Percentiles rank a stretch among this genome's conserved stretches.
These are phyloP conservation scores for Mycena sanguinolenta DNA, from an alignment of 768 basidiomycete species.

Conservation along the genomic window DNA sequence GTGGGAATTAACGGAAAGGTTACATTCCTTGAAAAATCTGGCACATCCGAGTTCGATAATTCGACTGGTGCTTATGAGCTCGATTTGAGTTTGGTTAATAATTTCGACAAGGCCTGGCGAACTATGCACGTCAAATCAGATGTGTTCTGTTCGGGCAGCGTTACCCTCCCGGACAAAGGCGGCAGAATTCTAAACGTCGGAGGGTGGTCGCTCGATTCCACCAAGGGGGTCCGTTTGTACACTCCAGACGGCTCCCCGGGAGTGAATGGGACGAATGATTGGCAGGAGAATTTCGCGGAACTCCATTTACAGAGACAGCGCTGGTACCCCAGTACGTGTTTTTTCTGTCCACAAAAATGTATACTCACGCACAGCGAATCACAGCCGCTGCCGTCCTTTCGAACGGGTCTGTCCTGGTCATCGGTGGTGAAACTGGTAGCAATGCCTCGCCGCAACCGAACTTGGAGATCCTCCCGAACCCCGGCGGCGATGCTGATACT, in stretches of 20 bases:
- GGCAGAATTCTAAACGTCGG: conserved; percentile 76
- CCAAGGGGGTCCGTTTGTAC: conserved; percentile 80
- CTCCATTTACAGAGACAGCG: conserved; percentile 64
- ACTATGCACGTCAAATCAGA: conserved; percentile 81
- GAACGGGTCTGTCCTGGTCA: conserved; percentile 72
- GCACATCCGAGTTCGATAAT: conserved; percentile 70
- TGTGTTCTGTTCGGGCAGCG: conserved; percentile 82
- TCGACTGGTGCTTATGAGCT: conserved; percentile 86
- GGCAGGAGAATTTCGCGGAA: conserved; percentile 77
- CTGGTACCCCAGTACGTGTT: conserved; percentile 50
- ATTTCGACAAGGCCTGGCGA: conserved; percentile 74
- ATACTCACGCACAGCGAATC: conserved; percentile 51
- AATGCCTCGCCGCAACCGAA: conserved; percentile 77
- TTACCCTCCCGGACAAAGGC: conserved; percentile 82
- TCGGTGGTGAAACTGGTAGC: conserved; percentile 78
- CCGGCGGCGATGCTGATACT: conserved; percentile 70
- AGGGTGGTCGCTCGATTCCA: conserved; percentile 80
- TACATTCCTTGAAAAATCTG: conserved; percentile 81
- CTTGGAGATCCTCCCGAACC: conserved; percentile 79
- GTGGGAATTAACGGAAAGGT: conserved; percentile 88
- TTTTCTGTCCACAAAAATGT: not conserved
- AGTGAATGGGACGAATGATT: conserved; percentile 81
- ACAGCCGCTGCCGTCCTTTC: conserved; percentile 75
- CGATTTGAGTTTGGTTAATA: conserved; percentile 67
- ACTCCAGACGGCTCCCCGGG: conserved; percentile 77